Conservation (phyloP, 75 land plant species). For the Adiantum capillusveneris region DNA sequence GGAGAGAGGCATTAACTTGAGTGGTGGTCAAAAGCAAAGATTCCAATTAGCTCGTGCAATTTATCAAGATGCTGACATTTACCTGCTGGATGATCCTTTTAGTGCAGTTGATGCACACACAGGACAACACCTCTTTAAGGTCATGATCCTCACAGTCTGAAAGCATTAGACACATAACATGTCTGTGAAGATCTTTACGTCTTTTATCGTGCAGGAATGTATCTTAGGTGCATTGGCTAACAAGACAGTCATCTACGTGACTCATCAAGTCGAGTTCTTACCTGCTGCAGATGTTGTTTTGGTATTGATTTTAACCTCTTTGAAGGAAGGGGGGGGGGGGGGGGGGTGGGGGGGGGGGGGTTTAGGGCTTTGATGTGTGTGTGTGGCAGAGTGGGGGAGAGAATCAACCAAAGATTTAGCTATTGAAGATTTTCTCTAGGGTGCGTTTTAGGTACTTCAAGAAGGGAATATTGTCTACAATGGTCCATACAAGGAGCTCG, state of each 20-base stretch:
- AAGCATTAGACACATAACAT: not conserved
- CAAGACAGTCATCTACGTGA: conserved; percentile 38
- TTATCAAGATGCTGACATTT: conserved; percentile 85
- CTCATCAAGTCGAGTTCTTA: conserved; percentile 40
- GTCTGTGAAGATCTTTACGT: no score
- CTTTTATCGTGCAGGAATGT: conserved; percentile 26
- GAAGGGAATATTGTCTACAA: conserved; percentile 50
- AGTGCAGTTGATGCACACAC: conserved; percentile 95
- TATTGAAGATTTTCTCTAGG: not conserved
- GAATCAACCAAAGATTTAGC: not conserved
- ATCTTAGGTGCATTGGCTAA: conserved; percentile 17
- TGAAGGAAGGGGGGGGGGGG: not conserved
- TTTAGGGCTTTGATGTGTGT: no score
- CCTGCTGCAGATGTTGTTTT: conserved; percentile 35
- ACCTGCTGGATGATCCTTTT: conserved; percentile 72
- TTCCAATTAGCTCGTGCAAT: conserved; percentile 81
- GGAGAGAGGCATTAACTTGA: conserved; percentile 74
- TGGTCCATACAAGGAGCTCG: conserved; percentile 51
- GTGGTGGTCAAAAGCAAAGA: conserved; percentile 87
- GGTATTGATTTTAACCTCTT: conserved; percentile 8
- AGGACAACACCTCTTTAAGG: conserved; percentile 49
- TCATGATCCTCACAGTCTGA: conserved; percentile 2
- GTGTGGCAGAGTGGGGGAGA: not conserved
- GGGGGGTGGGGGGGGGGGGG: not conserved
- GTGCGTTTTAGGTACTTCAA: conserved; percentile 47